A percentile compares a stretch with the other conserved stretches of the same genome.
Evolutionary conservation across 495 filamentous ascomycete species (phyloP).

Genomic region (Penicillium chermesinum): DNA sequence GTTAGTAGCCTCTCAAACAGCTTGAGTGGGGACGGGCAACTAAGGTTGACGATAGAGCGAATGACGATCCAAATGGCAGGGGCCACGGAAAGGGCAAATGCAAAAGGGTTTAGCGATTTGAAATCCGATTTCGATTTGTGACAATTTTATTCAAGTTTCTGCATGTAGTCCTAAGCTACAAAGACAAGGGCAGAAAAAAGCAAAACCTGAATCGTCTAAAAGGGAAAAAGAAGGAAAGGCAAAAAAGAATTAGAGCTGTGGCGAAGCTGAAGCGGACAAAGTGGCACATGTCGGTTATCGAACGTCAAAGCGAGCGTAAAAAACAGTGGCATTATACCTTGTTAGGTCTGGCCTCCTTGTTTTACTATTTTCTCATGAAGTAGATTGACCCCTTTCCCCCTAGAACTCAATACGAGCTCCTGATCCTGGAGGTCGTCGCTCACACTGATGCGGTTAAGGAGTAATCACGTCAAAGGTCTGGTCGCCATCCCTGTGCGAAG

Average conservation of each 20-base stretch:
- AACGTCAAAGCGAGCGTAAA: too few species aligned
- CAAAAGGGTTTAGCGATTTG: slow-evolving; percentile 9
- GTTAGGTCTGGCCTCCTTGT: too few species aligned
- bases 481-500: background rate
- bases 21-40: slow-evolving; percentile 20
- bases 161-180: slow-evolving; percentile 3
- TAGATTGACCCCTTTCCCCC: too few species aligned
- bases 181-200: background rate
- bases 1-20: slow-evolving; percentile 14
- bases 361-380: too few species aligned
- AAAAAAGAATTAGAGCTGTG: background rate
- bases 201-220: too few species aligned
- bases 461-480: background rate
- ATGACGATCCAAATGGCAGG: slow-evolving; percentile 16
- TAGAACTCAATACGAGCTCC: background rate
- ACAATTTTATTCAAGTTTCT: slow-evolving; percentile 5
- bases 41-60: slow-evolving; percentile 21
- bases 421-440: background rate
- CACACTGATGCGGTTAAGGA: background rate
- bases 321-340: too few species aligned
- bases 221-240: background rate
- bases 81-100: slow-evolving; percentile 5
- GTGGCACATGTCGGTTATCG: too few species aligned
- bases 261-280: background rate
- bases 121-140: slow-evolving; percentile 7